Evolutionary conservation across 331 rosid species (phyloP), one percentile per base, ranked within the genome.

Genomic region (Cydonia oblonga): DNA sequence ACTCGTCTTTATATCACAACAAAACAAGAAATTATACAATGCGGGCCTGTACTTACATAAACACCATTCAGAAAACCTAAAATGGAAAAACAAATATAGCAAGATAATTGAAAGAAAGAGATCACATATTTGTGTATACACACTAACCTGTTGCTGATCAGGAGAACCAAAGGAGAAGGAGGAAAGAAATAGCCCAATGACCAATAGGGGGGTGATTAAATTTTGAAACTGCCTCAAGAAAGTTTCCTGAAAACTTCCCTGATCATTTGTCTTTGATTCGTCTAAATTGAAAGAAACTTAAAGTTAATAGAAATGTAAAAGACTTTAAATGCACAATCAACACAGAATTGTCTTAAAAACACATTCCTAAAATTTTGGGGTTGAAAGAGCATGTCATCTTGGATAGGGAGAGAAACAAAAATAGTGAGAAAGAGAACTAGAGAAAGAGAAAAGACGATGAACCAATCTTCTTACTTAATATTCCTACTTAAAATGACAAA

Each of bases 111-210:
- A 19, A 49, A 61, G 10, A 32, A 1, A 19, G 24, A 51, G 56
- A 26, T 30, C 67, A 35, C 19, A 64, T 32, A 64, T 32, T 5
- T 64, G 3, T 18, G 24, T 52, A 3, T 52, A 3, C 42, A 24
- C 33, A 38, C 52, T 60, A 74, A 93, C 98, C 96, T 92, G 92
- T 81, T 90, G 81, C 77, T 80, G 87, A 24, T 90, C 98, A n/a
- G 75, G 73, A 70, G 88, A 78, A 73, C 88, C 84, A 77, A 80
- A 78, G 62, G 86, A 69, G 73, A 85, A 78, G 33, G 89, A 84
- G n/a, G 90, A 64, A 68, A 89, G 74, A 62, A 88, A 82, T 38
- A 88, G 79, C 60, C 81, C 91, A 29, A 92, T 76, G 68, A 84
- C 81, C 78, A 90, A 49, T 30, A 86, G 70, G 30, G 91, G 88